A percentile compares a stretch with the other conserved stretches of the same genome.
phyloP scores from a whole-genome alignment of 2,329 filamentous ascomycete species.

The Fusarium floridanum region DNA sequence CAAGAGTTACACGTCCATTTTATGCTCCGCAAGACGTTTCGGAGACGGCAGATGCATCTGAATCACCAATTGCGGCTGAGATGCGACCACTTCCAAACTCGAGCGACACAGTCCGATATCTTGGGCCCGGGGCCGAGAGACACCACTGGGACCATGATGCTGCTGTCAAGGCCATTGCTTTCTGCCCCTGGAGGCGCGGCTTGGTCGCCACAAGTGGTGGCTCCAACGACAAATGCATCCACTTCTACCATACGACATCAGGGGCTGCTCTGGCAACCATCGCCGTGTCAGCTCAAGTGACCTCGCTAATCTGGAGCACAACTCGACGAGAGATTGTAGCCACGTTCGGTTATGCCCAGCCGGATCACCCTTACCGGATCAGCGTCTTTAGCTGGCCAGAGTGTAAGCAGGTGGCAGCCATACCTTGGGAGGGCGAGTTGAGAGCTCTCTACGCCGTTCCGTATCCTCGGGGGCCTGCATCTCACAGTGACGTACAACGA shows the following conservation, averaged over 20 bases:
- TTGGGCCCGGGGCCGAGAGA: conserved; percentile 70
- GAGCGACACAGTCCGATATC: conserved; percentile 57
- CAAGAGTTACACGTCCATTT: conserved; percentile 16
- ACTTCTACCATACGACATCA: conserved; percentile 91
- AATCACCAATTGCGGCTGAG: conserved; percentile 37
- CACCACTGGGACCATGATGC: conserved; percentile 85
- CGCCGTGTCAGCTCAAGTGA: conserved; percentile 92
- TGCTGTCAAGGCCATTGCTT: conserved; percentile 96
- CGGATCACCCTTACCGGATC: conserved; percentile 89
- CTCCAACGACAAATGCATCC: conserved; percentile 93
- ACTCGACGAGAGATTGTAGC: conserved; percentile 89
- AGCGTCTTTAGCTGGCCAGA: conserved; percentile 96
- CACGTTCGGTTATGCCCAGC: conserved; percentile 93
- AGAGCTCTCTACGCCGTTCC: conserved; percentile 89
- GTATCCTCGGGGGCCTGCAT: conserved; percentile 72
- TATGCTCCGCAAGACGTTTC: background rate
- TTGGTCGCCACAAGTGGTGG: conserved; percentile 92
- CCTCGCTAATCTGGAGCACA: conserved; percentile 89
- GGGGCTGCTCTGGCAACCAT: conserved; percentile 90
- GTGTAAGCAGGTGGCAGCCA: conserved; percentile 85
- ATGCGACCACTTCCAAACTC: conserved; percentile 48
- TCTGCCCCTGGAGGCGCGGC: conserved; percentile 92
- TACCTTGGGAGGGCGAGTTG: conserved; percentile 85
- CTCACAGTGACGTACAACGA: conserved; percentile 41
- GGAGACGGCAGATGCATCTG: background rate